A percentile compares a stretch with the other conserved stretches of the same genome.
Evolutionary conservation across 306 rosid species (phyloP).

Genomic region (Corylus avellana): DNA sequence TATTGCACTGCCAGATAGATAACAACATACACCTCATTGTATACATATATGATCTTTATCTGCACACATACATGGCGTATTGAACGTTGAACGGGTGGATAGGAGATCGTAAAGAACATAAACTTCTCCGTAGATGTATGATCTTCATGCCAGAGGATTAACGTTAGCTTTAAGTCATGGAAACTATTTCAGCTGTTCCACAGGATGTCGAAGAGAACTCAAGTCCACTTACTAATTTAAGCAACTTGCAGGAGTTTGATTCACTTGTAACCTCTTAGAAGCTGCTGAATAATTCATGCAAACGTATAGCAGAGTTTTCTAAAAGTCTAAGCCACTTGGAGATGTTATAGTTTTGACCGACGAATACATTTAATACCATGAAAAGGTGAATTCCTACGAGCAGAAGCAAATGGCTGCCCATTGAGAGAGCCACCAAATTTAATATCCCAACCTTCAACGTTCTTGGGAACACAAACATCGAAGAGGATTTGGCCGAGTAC

Average conservation of each 20-base stretch:
- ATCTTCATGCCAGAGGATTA: conserved; percentile 14
- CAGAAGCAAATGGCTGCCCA: conserved; percentile 65
- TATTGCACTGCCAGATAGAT: neutral
- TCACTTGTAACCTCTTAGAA: conserved; percentile 26
- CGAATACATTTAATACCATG: conserved; percentile 56
- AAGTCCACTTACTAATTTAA: conserved; percentile 12
- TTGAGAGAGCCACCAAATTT: conserved; percentile 58
- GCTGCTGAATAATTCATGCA: conserved; percentile 18
- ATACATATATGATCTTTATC: conserved; percentile 14
- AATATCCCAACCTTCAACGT: conserved; percentile 76
- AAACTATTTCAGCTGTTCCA: neutral
- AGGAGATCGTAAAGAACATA: neutral
- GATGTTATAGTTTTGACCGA: conserved; percentile 67
- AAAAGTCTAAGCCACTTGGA: conserved; percentile 2
- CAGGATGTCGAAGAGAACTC: conserved; percentile 1
- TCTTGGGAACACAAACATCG: conserved; percentile 72
- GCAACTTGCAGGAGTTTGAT: neutral
- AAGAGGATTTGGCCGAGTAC: conserved; percentile 69
- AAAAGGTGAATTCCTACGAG: conserved; percentile 51
- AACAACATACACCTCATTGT: neutral
- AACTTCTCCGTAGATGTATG: neutral
- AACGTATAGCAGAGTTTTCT: conserved; percentile 14
- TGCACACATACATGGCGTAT: neutral
- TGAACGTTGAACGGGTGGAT: too few relatives aligned
- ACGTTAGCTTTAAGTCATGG: conserved; percentile 18